A percentile compares a stretch with the other conserved stretches of the same genome.
phyloP scores from a whole-genome alignment of 1,139 yeast genomes.

The Scheffersomyces lignicola region DNA sequence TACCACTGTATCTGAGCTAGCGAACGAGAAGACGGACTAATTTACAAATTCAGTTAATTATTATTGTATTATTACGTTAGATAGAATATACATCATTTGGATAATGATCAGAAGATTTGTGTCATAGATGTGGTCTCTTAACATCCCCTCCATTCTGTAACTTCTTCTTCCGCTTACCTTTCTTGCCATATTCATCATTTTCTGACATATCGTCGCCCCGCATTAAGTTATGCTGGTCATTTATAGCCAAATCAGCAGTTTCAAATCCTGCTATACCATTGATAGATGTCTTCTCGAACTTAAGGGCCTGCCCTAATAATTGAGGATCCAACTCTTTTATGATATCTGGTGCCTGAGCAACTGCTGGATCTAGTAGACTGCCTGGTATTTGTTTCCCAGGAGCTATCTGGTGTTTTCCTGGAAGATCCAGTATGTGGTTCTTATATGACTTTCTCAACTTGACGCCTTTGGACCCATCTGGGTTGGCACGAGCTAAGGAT shows the following conservation, averaged over 20 bases:
- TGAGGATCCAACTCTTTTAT: slow-evolving; percentile 52
- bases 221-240: slow-evolving; percentile 48
- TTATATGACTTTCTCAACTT: slow-evolving; percentile 91
- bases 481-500: slow-evolving; percentile 83
- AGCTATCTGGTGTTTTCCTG: slow-evolving; percentile 76
- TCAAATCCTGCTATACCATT: slow-evolving; percentile 82
- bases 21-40: slow-evolving; percentile 4
- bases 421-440: slow-evolving; percentile 82
- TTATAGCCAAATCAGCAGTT: slow-evolving; percentile 64
- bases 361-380: slow-evolving; percentile 49
- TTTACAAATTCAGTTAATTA: slow-evolving; percentile 16
- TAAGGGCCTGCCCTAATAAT: slow-evolving; percentile 52
- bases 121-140: slow-evolving; percentile 39
- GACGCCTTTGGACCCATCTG: slow-evolving; percentile 87
- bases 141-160: slow-evolving; percentile 29
- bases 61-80: neutral
- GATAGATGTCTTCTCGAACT: slow-evolving; percentile 66
- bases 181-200: slow-evolving; percentile 35
- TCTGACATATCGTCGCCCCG: slow-evolving; percentile 45
- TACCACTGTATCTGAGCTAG: slow-evolving; percentile 15
- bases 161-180: slow-evolving; percentile 35
- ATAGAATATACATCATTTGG: neutral
- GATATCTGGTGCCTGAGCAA: slow-evolving; percentile 38
- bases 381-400: slow-evolving; percentile 55
- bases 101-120: slow-evolving; percentile 1